Base-by-base conservation (phyloP, 2,329 filamentous ascomycete genomes). In the Clathrospora elynae region DNA sequence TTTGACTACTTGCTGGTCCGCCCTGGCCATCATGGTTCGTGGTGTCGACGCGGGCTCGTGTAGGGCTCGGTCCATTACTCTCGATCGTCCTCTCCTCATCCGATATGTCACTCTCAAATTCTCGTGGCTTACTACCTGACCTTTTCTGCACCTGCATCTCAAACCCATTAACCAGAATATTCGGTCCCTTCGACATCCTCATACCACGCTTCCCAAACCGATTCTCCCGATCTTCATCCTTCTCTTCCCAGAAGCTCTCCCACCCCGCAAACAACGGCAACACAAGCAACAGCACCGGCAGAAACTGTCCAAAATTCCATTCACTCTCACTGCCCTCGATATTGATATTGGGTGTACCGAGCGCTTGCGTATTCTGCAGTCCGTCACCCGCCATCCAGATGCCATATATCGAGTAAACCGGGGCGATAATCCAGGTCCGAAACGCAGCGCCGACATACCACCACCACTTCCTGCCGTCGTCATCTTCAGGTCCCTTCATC, bases 271-370 rank as follows among this genome's bases (percentile, higher is more conserved):
- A 65, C 2, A 65, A 13, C 2, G 63, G 63, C 26, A 67, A 35
- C 10, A 58, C 63, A 11, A 67, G 47, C n/a, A 67, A 24, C 9
- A 67, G 34, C 4, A 66, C 51, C 0, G 62, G 62, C 6, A 67
- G 38, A 20, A 66, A 66, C 26, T 65, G 63, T 1, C 63, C 63
- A 36, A 66, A 66, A 5, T 57, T 57, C 63, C 63, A 66, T 4
- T 57, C 46, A 7, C 42, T 53, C 35, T 66, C 63, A 20, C 41
- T 53, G 3, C 61, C 63, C 0, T 43, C 19, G 5, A 65, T 62
- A 1, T 14, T 26, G 2, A 65, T 55, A 9, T 44, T 48, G 2
- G 63, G 45, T 1, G 23, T 51, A 2, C 63, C 63, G 14, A 66
- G 46, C 4, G 61, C 61, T 22, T 66, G 57, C 8, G 63, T 66